Evolutionary conservation across 108 stramenopile species (phyloP), one percentile per base, ranked within the genome.

Genomic region (Fragilaria crotonensis): DNA sequence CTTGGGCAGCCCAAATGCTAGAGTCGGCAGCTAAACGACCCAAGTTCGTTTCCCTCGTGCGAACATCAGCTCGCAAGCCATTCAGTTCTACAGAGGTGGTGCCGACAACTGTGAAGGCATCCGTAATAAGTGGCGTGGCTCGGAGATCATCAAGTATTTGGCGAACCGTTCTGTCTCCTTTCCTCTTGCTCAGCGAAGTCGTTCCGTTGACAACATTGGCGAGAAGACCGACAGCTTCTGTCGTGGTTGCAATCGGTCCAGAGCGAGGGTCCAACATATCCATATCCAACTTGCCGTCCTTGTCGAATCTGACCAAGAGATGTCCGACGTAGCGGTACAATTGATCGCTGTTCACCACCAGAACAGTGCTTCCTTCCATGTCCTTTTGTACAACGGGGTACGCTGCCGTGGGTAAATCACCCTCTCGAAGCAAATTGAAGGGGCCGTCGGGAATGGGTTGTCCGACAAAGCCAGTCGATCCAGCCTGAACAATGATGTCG

Each of bases 221-320:
- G 4, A 54, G 27, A 4, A 29, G 5, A 5, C 30, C 53, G 26
- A 54, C 53, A 22, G 53, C 23, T 29, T 54, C 53, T 23, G 23
- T 4, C 18, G 53, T 54, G n/a, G 53, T 29, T n/a, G 53, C 23
- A 54, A 54, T 54, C 4, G 53, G 53, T 30, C 53, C 53, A 54
- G 29, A 30, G 4, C 53, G 9, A 4, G 4, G 11, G 30, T 54
- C 53, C 23, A 7, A 54, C 9, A 17, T 17, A 23, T 30, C 25
- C 4, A 54, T 30, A n/a, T 25, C 23, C n/a, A n/a, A n/a, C n/a
- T n/a, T n/a, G 4, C 53, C 53, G 4, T 26, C 23, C n/a, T 54
- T 30, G n/a, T 54, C 53, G 26, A 54, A 54, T 28, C 23, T 23
- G 23, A 54, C 53, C n/a, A 54, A 30, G 11, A 54, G n/a, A 54